These are phyloP conservation scores for Beauveria caledonica DNA, from an alignment of 2,329 filamentous ascomycete genomes.

Conservation along the genomic window DNA sequence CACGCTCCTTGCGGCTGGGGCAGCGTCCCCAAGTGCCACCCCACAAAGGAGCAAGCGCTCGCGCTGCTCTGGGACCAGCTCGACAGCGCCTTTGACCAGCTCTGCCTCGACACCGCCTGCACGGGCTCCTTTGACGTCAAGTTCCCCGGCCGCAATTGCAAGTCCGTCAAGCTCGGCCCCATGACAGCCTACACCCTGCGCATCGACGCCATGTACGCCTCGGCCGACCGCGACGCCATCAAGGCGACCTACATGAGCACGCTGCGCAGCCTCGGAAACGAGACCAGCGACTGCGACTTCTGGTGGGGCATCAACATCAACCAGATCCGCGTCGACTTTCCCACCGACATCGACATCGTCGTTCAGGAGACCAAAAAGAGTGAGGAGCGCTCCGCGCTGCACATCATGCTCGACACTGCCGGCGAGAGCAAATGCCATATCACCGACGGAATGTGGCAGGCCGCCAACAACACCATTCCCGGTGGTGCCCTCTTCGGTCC, in stretches of 20 bases:
- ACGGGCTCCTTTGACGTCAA: slow-evolving; percentile 9
- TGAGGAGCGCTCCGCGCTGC: slow-evolving; percentile 6
- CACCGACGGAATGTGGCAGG: slow-evolving; percentile 4
- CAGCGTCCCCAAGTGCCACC: slow-evolving; percentile 11
- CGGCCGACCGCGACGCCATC: slow-evolving; percentile 11
- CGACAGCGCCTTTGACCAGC: slow-evolving; percentile 10
- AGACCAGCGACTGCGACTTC: slow-evolving; percentile 6
- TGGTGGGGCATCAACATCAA: slow-evolving; percentile 4
- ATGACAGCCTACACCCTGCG: slow-evolving; percentile 6
- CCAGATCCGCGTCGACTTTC: slow-evolving; percentile 2
- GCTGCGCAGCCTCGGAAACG: slow-evolving; percentile 9
- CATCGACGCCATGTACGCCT: slow-evolving; percentile 10
- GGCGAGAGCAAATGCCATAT: slow-evolving; percentile 8
- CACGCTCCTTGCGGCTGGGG: slow-evolving; percentile 6
- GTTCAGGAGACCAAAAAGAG: not conserved
- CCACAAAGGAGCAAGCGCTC: slow-evolving; percentile 5
- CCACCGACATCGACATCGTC: slow-evolving; percentile 11
- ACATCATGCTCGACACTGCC: slow-evolving; percentile 8
- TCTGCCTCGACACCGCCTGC: slow-evolving; percentile 10
- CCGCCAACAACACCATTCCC: not conserved
- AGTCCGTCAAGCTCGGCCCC: slow-evolving; percentile 4
- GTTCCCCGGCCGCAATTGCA: slow-evolving; percentile 9
- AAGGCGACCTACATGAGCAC: slow-evolving; percentile 10
- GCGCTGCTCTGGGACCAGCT: slow-evolving; percentile 11
- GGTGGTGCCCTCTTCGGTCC: slow-evolving; percentile 8